Percentiles rank a stretch among this genome's conserved stretches.
phyloP scores from a whole-genome alignment of 108 stramenopile species.

The Skeletonema grethae region DNA sequence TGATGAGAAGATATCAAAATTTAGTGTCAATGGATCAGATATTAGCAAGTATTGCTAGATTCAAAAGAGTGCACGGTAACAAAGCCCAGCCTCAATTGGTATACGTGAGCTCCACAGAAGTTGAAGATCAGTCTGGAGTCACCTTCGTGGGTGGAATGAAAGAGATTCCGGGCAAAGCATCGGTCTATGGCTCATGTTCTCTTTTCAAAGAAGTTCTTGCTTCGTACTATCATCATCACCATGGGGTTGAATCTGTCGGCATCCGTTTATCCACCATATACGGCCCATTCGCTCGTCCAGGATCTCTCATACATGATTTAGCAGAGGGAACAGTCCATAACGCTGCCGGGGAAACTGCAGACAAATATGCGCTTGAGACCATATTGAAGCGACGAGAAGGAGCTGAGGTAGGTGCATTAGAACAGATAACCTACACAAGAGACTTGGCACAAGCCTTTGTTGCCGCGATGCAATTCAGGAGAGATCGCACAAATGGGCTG shows the following conservation, averaged over 20 bases:
- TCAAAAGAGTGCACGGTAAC: background rate
- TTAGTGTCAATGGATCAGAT: constrained; percentile 52
- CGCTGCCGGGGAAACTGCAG: constrained; percentile 23
- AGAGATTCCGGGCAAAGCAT: constrained; percentile 12
- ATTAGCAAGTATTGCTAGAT: constrained; percentile 24
- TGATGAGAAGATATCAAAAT: constrained; percentile 53
- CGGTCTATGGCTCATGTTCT: constrained; percentile 38
- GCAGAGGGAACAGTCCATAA: constrained; percentile 42
- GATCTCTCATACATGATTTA: constrained; percentile 44
- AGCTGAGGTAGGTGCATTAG: constrained; percentile 19
- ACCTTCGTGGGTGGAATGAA: constrained; percentile 2
- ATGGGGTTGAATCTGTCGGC: constrained; percentile 42
- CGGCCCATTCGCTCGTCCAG: constrained; percentile 43
- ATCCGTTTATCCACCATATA: constrained; percentile 40
- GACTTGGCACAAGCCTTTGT: constrained; percentile 45
- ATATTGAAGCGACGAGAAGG: constrained; percentile 36
- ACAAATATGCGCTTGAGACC: constrained; percentile 28
- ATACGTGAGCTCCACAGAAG: constrained; percentile 46
- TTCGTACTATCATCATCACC: constrained; percentile 46
- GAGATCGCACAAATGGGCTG: constrained; percentile 31
- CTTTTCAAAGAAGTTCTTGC: constrained; percentile 50
- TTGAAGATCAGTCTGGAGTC: constrained; percentile 40
- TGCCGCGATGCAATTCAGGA: constrained; percentile 40
- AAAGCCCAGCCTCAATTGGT: constrained; percentile 34
- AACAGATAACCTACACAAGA: constrained; percentile 35